phyloP scores from a whole-genome alignment of 306 rosid genomes.

The Lagenaria siceraria region DNA sequence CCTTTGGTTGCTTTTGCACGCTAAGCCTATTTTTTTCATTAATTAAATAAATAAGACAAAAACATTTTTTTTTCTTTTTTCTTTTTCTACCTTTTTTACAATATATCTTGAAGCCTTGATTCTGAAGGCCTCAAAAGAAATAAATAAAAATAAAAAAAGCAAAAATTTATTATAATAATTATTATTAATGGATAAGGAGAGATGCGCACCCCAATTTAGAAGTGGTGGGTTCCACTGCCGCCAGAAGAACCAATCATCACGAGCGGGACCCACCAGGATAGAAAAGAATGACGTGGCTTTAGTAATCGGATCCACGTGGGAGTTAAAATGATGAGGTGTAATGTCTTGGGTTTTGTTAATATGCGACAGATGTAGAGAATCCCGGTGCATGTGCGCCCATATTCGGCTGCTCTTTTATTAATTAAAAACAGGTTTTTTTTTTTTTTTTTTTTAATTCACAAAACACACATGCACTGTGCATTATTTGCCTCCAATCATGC shows the following conservation, averaged over 20 bases:
- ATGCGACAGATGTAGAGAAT: neutral
- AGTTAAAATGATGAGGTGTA: neutral
- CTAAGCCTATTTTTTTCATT: neutral
- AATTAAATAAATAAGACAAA: neutral
- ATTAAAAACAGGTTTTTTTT: no score
- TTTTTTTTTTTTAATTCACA: neutral
- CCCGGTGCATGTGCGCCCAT: constrained; percentile 5
- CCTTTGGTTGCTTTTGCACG: neutral
- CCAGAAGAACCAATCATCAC: neutral
- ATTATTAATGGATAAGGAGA: neutral
- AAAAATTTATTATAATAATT: neutral
- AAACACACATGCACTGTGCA: neutral
- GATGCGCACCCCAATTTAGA: neutral
- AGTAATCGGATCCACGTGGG: neutral
- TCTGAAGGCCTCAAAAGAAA: no score
- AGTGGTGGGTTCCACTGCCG: neutral
- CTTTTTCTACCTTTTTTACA: neutral
- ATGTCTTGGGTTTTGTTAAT: neutral
- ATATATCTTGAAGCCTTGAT: neutral
- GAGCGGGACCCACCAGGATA: neutral
- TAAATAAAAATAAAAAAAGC: neutral
- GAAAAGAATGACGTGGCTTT: neutral
- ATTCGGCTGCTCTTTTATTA: neutral
- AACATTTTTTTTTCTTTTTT: neutral
- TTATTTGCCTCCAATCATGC: neutral